These are phyloP conservation scores for Ustilago shanxiensis DNA, from an alignment of 1,284 basidiomycete species.

Conservation along the genomic window DNA sequence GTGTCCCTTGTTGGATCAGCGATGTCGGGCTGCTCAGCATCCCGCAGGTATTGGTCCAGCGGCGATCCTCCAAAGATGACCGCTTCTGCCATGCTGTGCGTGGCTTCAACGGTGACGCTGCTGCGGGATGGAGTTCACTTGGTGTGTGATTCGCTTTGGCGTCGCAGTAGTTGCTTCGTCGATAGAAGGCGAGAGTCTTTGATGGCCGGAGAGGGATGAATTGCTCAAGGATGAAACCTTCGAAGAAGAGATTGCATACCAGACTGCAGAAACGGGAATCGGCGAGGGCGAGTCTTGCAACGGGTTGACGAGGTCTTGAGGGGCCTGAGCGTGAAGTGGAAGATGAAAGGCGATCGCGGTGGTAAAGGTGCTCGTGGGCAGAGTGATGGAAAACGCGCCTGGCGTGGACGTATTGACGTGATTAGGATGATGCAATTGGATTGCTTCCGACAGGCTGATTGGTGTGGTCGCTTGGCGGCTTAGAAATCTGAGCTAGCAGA, in stretches of 20 bases:
- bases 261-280: neutral
- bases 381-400: neutral
- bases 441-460: neutral
- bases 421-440: neutral
- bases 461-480: neutral
- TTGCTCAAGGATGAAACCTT: neutral
- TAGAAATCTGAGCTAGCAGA: no score
- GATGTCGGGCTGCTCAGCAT: conserved; percentile 4
- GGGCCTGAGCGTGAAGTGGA: neutral
- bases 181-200: no score
- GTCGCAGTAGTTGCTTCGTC: neutral
- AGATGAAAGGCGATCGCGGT: conserved; percentile 1
- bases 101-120: neutral
- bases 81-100: conserved; percentile 49
- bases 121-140: neutral
- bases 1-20: neutral
- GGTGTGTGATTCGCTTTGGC: neutral
- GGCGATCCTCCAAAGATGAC: conserved; percentile 56
- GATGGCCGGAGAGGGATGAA: neutral
- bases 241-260: neutral
- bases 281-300: neutral
- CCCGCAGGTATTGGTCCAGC: conserved; percentile 45
- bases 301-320: neutral
- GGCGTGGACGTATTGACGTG: neutral
- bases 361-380: neutral